phyloP scores from a whole-genome alignment of 805 yeast genomes.

The Jamesozyma hellenica region DNA sequence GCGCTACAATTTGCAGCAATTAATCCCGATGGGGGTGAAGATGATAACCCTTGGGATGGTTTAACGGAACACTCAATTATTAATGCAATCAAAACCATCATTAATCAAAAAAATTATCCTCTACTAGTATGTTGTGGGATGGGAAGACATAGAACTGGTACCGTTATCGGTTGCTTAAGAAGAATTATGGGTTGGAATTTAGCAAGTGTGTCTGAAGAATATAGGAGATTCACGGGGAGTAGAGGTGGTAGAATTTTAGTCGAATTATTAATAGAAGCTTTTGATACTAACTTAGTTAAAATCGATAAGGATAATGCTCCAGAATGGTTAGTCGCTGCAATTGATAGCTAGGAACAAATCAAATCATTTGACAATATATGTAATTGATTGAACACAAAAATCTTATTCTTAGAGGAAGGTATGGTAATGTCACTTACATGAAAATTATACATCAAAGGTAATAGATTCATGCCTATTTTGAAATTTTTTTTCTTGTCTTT shows the following conservation, averaged over 20 bases:
- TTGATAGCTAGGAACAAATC: neutral
- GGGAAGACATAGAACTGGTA: slow-evolving; percentile 97
- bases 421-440: too few species aligned
- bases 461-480: too few species aligned
- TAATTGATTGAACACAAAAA: too few species aligned
- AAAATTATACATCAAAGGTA: too few species aligned
- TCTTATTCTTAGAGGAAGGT: too few species aligned
- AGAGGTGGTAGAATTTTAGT: slow-evolving; percentile 88
- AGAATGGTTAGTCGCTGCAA: slow-evolving; percentile 24
- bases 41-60: slow-evolving; percentile 92
- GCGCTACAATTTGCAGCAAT: slow-evolving; percentile 75
- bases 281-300: slow-evolving; percentile 25
- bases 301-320: slow-evolving; percentile 26
- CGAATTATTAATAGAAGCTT: slow-evolving; percentile 71
- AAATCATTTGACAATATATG: too few species aligned
- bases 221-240: slow-evolving; percentile 85
- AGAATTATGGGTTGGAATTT: slow-evolving; percentile 95
- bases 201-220: slow-evolving; percentile 87
- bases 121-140: slow-evolving; percentile 90
- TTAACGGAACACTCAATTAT: slow-evolving; percentile 72
- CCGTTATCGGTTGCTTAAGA: slow-evolving; percentile 88
- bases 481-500: too few species aligned
- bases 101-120: slow-evolving; percentile 68
- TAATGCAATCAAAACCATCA: slow-evolving; percentile 67
- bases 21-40: slow-evolving; percentile 61